These are phyloP conservation scores for Xerocomus subilludens DNA, from an alignment of 1,284 basidiomycete genomes.

Conservation along the genomic window DNA sequence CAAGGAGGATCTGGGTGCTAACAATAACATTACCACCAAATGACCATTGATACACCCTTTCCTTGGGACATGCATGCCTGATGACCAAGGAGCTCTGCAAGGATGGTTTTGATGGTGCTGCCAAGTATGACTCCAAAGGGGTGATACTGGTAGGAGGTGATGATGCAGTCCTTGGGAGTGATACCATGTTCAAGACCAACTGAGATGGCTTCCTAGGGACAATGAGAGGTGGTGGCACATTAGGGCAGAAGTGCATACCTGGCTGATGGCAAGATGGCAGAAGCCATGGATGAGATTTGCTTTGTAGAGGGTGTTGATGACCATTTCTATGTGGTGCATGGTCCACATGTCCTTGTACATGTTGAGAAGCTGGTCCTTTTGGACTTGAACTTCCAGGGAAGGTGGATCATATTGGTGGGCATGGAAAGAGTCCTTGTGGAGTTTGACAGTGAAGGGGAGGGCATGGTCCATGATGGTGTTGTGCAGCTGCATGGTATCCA, in stretches of 20 bases:
- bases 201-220: slow-evolving; percentile 88
- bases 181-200: slow-evolving; percentile 95
- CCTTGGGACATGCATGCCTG: slow-evolving; percentile 94
- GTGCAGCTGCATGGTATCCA: slow-evolving; percentile 73
- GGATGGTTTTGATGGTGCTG: slow-evolving; percentile 90
- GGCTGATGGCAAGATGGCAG: slow-evolving; percentile 98
- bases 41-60: slow-evolving; percentile 99
- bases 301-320: slow-evolving; percentile 92
- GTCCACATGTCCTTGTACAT: slow-evolving; percentile 95
- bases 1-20: slow-evolving; percentile 97
- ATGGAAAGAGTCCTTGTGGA: slow-evolving; percentile 93
- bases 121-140: slow-evolving; percentile 97
- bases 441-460: slow-evolving; percentile 81
- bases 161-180: slow-evolving; percentile 87
- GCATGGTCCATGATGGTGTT: slow-evolving; percentile 64
- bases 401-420: slow-evolving; percentile 85
- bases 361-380: slow-evolving; percentile 85
- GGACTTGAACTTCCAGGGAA: slow-evolving; percentile 81
- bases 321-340: slow-evolving; percentile 98
- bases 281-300: slow-evolving; percentile 96
- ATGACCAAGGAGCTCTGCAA: slow-evolving; percentile 93
- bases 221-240: slow-evolving; percentile 27
- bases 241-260: no score
- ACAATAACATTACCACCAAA: slow-evolving; percentile 99
- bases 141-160: slow-evolving; percentile 98